Base-by-base conservation (phyloP, 805 yeast species). In the Pichia paraexigua region DNA sequence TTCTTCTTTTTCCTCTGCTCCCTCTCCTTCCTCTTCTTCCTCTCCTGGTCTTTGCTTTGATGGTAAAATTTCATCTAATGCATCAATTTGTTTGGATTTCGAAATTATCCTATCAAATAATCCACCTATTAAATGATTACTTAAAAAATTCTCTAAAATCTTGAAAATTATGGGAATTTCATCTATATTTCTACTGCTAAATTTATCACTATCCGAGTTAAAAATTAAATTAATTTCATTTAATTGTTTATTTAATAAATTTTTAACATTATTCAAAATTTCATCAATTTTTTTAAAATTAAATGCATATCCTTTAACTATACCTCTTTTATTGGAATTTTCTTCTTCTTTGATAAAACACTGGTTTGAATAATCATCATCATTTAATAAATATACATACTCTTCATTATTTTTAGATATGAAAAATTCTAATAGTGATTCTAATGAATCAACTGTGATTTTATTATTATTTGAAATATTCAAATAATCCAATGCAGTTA, bases 371-470 rank as follows among this genome's bases (percentile, higher is more conserved):
- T 60, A 48, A 25, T 57, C 60, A 28, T 56, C 60, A 3, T 59
- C 60, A 5, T 59, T 46, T 43, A 57, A 53, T 41, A 68, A 46
- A 43, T 63, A 63, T 2, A 58, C 46, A 53, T 63, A 68, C 22
- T 59, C 59, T 2, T 67, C 70, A 20, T 59, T 58, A 43, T 63
- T 67, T 30, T 65, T 55, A 25, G 57, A 58, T 9, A 68, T 58
- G 48, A 69, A 69, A 44, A 59, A 67, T 54, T 69, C 72, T 28
- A 68, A 45, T 17, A 69, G 55, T 12, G 69, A 55, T 44, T 68
- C 71, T 44, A 67, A 50, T 10, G 66, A 61, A 46, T 67, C 71
- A 45, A 68, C 68, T 18, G 62, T 74, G 32, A 65, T 73, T n/a
- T 39, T 37, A 12, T 68, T 37, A 12, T 68, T 65, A 6, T 62